These are phyloP conservation scores for Mucuna pruriens DNA, from an alignment of 306 rosid species.

Conservation along the genomic window DNA sequence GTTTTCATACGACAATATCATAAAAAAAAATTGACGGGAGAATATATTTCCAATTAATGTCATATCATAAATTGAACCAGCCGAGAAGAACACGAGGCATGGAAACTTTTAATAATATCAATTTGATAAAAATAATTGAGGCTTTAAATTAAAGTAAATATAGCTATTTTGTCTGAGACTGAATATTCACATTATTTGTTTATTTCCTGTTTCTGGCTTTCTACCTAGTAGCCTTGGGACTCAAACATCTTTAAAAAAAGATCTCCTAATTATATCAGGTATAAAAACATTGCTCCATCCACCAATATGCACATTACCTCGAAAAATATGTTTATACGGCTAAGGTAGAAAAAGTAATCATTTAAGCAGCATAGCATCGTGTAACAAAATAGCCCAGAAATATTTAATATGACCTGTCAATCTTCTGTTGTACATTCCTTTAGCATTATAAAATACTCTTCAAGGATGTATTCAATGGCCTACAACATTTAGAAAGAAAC, in stretches of 20 bases:
- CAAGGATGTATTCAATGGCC: conserved; percentile 40
- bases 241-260: background rate
- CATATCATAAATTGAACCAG: background rate
- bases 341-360: background rate
- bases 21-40: background rate
- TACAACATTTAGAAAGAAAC: conserved; percentile 31
- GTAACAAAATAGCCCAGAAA: conserved; percentile 39
- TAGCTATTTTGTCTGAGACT: background rate
- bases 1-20: background rate
- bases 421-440: conserved; percentile 37
- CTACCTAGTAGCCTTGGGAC: background rate
- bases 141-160: background rate
- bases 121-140: background rate
- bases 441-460: conserved; percentile 21
- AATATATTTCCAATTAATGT: background rate
- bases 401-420: conserved; percentile 29
- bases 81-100: background rate
- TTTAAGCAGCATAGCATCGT: background rate
- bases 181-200: background rate
- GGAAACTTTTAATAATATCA: background rate
- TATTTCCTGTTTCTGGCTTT: background rate
- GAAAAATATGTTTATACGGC: background rate
- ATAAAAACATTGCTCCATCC: conserved; percentile 15
- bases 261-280: background rate
- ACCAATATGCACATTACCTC: background rate